These are phyloP conservation scores for Phytophthora litchii DNA, from an alignment of 352 stramenopile genomes.

Conservation along the genomic window DNA sequence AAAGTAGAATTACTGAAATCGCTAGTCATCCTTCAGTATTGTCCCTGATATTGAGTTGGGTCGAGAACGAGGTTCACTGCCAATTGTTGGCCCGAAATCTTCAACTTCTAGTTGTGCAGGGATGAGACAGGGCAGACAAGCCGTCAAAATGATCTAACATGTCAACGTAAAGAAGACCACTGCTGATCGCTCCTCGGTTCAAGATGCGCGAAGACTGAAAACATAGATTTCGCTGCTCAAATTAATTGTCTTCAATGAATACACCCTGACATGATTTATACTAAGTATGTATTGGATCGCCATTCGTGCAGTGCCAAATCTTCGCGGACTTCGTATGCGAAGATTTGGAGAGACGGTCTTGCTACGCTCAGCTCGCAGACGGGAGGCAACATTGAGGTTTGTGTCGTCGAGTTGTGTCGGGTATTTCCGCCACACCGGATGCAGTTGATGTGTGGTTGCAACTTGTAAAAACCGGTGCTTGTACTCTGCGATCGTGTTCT, in stretches of 20 bases:
- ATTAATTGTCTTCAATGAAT: too few species aligned
- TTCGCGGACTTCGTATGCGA: neutral
- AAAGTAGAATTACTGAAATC: too few species aligned
- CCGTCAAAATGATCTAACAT: conserved; percentile 6
- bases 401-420: conserved; percentile 7
- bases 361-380: conserved; percentile 2
- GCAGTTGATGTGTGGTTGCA: conserved; percentile 16
- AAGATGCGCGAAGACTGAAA: too few species aligned
- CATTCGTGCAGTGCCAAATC: neutral
- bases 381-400: conserved; percentile 19
- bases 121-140: conserved; percentile 6
- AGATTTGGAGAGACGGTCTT: conserved; percentile 1
- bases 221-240: too few species aligned
- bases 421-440: conserved; percentile 4
- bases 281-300: too few species aligned
- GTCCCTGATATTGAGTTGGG: neutral
- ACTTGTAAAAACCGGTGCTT: conserved; percentile 10
- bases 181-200: too few species aligned
- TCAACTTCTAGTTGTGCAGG: conserved; percentile 8
- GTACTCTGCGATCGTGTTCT: conserved; percentile 5
- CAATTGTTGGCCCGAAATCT: conserved; percentile 6
- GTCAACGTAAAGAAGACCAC: neutral
- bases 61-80: neutral
- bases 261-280: too few species aligned
- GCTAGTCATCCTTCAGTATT: too few species aligned